These are phyloP conservation scores for Whalleya microplaca DNA, from an alignment of 2,329 filamentous ascomycete species.

Conservation along the genomic window DNA sequence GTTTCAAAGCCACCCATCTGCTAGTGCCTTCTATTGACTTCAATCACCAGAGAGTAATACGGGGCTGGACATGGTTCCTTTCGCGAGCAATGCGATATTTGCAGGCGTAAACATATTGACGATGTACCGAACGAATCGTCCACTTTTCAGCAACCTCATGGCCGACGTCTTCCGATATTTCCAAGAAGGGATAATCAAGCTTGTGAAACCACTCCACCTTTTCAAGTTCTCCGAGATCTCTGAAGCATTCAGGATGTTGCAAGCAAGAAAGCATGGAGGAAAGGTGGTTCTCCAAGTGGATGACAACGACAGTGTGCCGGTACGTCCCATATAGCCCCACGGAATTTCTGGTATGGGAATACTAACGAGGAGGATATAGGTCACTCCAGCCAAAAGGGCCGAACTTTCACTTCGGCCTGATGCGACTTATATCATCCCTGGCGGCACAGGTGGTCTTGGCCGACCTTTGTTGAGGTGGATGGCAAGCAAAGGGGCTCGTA, in stretches of 20 bases:
- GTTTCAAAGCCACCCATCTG: not conserved
- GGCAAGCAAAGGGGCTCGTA: constrained; percentile 37
- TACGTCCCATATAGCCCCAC: not conserved
- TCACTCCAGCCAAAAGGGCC: constrained; percentile 30
- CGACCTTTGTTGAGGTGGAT: constrained; percentile 38
- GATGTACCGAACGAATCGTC: constrained; percentile 34
- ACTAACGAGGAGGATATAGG: constrained; percentile 7
- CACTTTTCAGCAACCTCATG: constrained; percentile 32
- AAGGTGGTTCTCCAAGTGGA: constrained; percentile 33
- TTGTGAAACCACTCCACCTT: constrained; percentile 31
- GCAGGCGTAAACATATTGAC: constrained; percentile 34
- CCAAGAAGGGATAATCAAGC: constrained; percentile 30
- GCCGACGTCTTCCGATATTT: constrained; percentile 29
- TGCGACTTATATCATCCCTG: constrained; percentile 39
- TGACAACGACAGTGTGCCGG: constrained; percentile 29
- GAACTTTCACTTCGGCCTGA: constrained; percentile 30
- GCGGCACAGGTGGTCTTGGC: constrained; percentile 40
- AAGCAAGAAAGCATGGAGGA: constrained; percentile 30
- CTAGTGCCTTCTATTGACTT: not conserved
- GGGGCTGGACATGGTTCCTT: constrained; percentile 35
- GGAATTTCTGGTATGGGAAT: not conserved
- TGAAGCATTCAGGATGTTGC: constrained; percentile 34
- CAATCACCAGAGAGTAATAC: constrained; percentile 27
- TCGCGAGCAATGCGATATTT: constrained; percentile 34
- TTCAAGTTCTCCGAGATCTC: constrained; percentile 35